Conservation (phyloP, 148 eudicot species). For the Euryodendron excelsum region DNA sequence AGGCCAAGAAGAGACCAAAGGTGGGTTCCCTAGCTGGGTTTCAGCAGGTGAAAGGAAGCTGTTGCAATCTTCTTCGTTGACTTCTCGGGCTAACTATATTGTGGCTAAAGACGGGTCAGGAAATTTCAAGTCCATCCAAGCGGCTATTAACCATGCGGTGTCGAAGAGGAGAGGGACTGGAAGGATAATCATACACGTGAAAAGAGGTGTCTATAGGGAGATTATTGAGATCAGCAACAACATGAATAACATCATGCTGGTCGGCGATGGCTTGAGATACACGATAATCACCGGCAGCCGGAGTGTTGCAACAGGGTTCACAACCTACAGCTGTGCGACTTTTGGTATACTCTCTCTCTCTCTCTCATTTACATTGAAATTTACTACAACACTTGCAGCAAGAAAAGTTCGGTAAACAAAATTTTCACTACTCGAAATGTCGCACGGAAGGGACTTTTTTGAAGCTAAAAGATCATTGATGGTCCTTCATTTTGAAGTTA, state of each 20-base stretch:
- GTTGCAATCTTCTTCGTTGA: constrained; percentile 22
- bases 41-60: constrained; percentile 23
- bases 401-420: no score
- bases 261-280: constrained; percentile 22
- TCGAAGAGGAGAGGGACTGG: constrained; percentile 19
- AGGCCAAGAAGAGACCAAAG: background rate
- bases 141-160: constrained; percentile 32
- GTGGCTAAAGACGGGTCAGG: constrained; percentile 45
- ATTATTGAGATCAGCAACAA: constrained; percentile 19
- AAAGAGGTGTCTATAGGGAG: constrained; percentile 41
- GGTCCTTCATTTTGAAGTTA: no score
- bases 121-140: constrained; percentile 35
- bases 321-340: constrained; percentile 19
- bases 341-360: constrained; percentile 11
- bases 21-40: constrained; percentile 38
- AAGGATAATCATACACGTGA: constrained; percentile 37
- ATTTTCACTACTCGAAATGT: no score
- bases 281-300: constrained; percentile 24
- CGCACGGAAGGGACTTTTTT: no score
- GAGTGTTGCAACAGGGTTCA: constrained; percentile 19
- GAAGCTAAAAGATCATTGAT: no score
- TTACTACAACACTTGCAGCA: no score
- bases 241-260: constrained; percentile 20
- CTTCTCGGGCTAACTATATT: constrained; percentile 20
- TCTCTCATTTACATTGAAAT: no score